Conservation (phyloP, 1,139 yeast species). For the Wickerhamomyces sp. region DNA sequence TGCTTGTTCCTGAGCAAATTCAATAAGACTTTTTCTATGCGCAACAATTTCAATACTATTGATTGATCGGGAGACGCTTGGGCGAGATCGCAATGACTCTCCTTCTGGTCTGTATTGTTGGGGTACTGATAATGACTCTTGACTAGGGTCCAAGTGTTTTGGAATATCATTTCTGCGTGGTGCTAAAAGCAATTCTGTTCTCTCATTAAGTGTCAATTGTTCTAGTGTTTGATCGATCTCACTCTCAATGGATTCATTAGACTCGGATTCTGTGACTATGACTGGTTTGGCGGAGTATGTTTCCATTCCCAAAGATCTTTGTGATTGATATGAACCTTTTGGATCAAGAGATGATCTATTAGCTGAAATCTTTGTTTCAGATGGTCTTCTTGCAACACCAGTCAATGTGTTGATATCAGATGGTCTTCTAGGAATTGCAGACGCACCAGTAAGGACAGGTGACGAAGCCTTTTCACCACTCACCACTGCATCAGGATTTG, state of each 20-base stretch:
- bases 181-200: background rate
- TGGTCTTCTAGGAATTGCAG: too few species aligned
- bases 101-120: background rate
- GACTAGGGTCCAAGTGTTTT: background rate
- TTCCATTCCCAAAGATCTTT: background rate
- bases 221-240: background rate
- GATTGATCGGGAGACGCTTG: slow-evolving; percentile 6
- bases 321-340: slow-evolving; percentile 1
- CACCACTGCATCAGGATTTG: too few species aligned
- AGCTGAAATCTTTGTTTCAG: background rate
- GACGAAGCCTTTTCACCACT: too few species aligned
- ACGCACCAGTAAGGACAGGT: too few species aligned
- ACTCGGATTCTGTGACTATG: background rate
- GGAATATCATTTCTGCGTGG: background rate
- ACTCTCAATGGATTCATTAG: background rate
- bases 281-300: background rate
- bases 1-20: slow-evolving; percentile 15
- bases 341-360: slow-evolving; percentile 2
- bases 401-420: too few species aligned
- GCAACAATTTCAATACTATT: slow-evolving; percentile 18
- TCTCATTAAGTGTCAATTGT: background rate
- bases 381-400: too few species aligned
- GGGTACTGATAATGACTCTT: background rate
- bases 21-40: slow-evolving; percentile 14
- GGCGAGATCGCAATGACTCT: background rate